Base-by-base conservation (phyloP, 2,329 filamentous ascomycete genomes). In the Calonectria pauciramosa region DNA sequence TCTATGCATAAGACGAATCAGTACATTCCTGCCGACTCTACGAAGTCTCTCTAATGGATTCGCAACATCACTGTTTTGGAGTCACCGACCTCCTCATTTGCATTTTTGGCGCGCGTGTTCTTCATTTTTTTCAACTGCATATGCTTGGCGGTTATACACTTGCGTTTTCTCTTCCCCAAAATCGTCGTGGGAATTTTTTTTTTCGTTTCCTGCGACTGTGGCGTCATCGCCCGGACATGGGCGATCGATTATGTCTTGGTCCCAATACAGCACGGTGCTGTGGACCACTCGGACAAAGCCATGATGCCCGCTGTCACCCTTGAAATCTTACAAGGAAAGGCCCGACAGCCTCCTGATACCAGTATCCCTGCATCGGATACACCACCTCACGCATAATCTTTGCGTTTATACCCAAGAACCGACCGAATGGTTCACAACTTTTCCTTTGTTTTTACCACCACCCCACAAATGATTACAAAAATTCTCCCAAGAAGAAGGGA, bases 331-430 rank as follows among this genome's bases (percentile, higher is more conserved):
- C 71, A 59, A 59, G 74, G 72, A 60, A 30, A 63, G 74, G 76
- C 73, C 75, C 74, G 69, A 72, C 77, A 79, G 74, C 68, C 72
- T 72, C 75, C 76, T 81, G 77, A 81, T 80, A 79, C 80, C 78
- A 78, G 75, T 80, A 80, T 80, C 75, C 75, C 65, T 36, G 54
- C 77, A 44, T 68, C 67, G 75, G 79, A 80, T 80, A 81, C 79
- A 69, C 32, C 18, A 69, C 74, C 65, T 68, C 73, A 77, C 80
- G 80, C 80, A 80, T 75, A 32, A 68, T 79, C 77, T 73, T 73
- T 78, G 80, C 80, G 78, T 78, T 73, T 81, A 81, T 81, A 81
- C 80, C 71, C 51, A 54, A 78, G 59, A 74, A 74, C 72, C 70
- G 64, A 75, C 56, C 72, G 70, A 75, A 72, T 68, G 75, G 73